Percentiles rank a stretch among this genome's conserved stretches.
phyloP scores from a whole-genome alignment of 495 filamentous ascomycete species.

The Xylaria flabelliformis region DNA sequence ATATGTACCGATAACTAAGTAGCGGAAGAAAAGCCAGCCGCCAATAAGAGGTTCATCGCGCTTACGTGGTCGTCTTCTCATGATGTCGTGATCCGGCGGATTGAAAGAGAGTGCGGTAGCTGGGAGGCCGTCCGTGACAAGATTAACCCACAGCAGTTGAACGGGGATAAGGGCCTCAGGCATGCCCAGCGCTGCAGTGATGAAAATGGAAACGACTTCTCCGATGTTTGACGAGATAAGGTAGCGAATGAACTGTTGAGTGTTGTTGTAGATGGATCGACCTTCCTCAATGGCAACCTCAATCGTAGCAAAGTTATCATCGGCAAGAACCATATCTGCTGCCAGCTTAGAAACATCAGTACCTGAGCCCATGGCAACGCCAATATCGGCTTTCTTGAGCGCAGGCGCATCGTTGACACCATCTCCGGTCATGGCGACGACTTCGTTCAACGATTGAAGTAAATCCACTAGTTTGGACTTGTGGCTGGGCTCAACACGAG shows the following conservation, averaged over 20 bases:
- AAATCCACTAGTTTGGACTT: constrained; percentile 97
- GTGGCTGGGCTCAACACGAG: constrained; percentile 93
- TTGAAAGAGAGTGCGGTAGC: constrained; percentile 98
- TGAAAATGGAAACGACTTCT: constrained; percentile 98
- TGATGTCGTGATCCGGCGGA: constrained; percentile 95
- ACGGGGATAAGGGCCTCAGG: constrained; percentile 97
- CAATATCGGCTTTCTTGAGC: constrained; percentile 98
- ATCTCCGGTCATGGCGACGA: constrained; percentile 99
- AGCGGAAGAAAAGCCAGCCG: constrained; percentile 97
- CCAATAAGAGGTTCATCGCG: constrained; percentile 90
- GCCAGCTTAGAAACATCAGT: constrained; percentile 98
- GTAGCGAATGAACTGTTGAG: constrained; percentile 99
- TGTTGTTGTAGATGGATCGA: constrained; percentile 99
- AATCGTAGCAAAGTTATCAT: constrained; percentile 99
- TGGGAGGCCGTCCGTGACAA: constrained; percentile 96
- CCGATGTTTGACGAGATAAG: constrained; percentile 99
- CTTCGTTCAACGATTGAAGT: constrained; percentile 89
- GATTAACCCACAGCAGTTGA: constrained; percentile 98
- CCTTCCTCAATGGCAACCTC: constrained; percentile 96
- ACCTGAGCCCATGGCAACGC: constrained; percentile 98
- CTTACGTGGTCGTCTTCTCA: constrained; percentile 88
- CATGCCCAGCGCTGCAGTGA: constrained; percentile 96
- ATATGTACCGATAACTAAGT: constrained; percentile 94
- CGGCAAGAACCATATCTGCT: constrained; percentile 97
- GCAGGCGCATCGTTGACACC: constrained; percentile 99